These are phyloP conservation scores for Fusarium cyanostomum DNA, from an alignment of 2,329 filamentous ascomycete genomes.

Conservation along the genomic window DNA sequence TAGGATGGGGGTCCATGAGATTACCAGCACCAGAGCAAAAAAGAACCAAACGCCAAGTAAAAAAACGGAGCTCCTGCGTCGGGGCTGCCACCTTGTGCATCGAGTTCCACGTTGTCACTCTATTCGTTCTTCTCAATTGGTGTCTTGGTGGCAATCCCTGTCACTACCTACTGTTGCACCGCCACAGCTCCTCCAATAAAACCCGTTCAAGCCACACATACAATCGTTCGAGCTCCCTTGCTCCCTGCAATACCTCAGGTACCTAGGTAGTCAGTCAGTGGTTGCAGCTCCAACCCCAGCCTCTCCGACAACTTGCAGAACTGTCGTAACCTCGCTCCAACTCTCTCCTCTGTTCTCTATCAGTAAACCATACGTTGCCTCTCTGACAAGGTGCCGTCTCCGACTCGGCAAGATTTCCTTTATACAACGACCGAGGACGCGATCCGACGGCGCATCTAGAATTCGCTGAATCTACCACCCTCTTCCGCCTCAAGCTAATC, in stretches of 20 bases:
- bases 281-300: slow-evolving; percentile 8
- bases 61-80: slow-evolving; percentile 16
- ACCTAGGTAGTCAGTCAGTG: no score
- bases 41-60: slow-evolving; percentile 11
- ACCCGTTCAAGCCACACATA: slow-evolving; percentile 23
- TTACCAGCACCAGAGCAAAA: slow-evolving; percentile 20
- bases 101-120: slow-evolving; percentile 23
- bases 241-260: background rate
- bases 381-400: background rate
- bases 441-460: background rate
- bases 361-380: background rate
- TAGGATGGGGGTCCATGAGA: slow-evolving; percentile 30
- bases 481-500: slow-evolving; percentile 12
- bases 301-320: slow-evolving; percentile 13
- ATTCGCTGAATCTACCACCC: background rate
- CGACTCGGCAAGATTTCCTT: background rate
- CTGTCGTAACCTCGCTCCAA: slow-evolving; percentile 6
- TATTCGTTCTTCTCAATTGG: slow-evolving; percentile 13
- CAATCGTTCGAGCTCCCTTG: slow-evolving; percentile 16
- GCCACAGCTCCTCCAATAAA: slow-evolving; percentile 11
- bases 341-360: background rate
- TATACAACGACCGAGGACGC: background rate
- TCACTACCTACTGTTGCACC: slow-evolving; percentile 9
- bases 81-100: slow-evolving; percentile 17
- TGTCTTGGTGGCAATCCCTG: slow-evolving; percentile 15